Conservation (phyloP, 106 monocot species). For the Cymbidium sinense region DNA sequence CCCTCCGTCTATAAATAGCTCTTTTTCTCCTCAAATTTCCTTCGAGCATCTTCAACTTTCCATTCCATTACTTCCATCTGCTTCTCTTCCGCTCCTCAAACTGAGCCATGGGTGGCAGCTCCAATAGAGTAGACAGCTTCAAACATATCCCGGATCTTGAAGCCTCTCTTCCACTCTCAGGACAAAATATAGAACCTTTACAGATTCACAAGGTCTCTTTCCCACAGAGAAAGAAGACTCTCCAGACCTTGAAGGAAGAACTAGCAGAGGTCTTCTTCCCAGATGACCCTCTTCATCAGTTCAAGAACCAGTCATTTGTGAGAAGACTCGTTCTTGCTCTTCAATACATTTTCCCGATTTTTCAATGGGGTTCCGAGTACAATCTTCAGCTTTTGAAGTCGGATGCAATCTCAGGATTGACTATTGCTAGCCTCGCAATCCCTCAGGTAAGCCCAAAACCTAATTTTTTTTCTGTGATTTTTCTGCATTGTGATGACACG, state of each 20-base stretch:
- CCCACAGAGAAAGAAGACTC: slow-evolving; percentile 40
- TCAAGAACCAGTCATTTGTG: slow-evolving; percentile 47
- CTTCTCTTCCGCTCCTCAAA: too few relatives aligned
- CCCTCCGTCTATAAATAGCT: slow-evolving; percentile 2
- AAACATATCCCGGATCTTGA: slow-evolving; percentile 29
- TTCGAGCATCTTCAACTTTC: background rate
- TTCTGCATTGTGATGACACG: background rate
- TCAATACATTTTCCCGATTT: slow-evolving; percentile 78
- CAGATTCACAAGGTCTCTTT: slow-evolving; percentile 65
- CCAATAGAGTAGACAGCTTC: slow-evolving; percentile 51
- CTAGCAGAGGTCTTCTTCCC: slow-evolving; percentile 72
- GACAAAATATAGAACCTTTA: background rate
- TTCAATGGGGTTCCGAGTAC: slow-evolving; percentile 81
- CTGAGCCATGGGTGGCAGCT: slow-evolving; percentile 29
- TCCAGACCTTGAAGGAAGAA: slow-evolving; percentile 44
- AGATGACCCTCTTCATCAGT: slow-evolving; percentile 76
- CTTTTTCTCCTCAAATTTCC: background rate
- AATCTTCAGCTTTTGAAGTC: slow-evolving; percentile 60
- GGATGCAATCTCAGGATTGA: slow-evolving; percentile 73
- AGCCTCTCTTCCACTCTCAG: slow-evolving; percentile 16
- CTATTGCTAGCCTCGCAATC: slow-evolving; percentile 88
- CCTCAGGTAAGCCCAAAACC: slow-evolving; percentile 37
- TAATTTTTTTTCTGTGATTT: too few relatives aligned
- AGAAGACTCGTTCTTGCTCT: slow-evolving; percentile 49
- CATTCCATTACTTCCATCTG: background rate